phyloP scores from a whole-genome alignment of 2,329 filamentous ascomycete species.

The Shiraia bambusicola region DNA sequence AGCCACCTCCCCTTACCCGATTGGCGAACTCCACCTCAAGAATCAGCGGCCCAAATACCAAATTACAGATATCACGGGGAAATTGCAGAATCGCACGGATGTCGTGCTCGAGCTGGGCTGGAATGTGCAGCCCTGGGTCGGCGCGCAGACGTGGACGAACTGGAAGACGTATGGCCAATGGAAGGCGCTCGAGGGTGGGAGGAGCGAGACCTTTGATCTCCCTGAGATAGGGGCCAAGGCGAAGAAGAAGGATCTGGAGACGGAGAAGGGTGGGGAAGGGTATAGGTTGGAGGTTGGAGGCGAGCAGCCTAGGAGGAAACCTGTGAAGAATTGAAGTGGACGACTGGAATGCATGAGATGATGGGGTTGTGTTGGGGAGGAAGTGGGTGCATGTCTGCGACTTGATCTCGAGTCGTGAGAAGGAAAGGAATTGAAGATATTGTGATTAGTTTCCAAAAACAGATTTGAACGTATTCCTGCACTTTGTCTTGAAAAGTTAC shows the following conservation, averaged over 20 bases:
- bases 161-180: constrained; percentile 57
- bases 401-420: too few relatives aligned
- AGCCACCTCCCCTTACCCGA: constrained; percentile 39
- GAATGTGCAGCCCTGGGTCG: constrained; percentile 98
- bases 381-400: background rate
- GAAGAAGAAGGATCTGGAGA: constrained; percentile 51
- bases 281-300: constrained; percentile 47
- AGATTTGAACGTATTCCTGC: too few relatives aligned
- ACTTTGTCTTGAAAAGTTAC: too few relatives aligned
- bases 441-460: too few relatives aligned
- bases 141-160: constrained; percentile 75
- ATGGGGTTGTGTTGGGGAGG: background rate
- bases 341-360: background rate
- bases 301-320: constrained; percentile 30
- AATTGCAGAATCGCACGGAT: constrained; percentile 71
- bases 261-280: constrained; percentile 52
- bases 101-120: constrained; percentile 83
- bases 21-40: constrained; percentile 73
- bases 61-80: constrained; percentile 84
- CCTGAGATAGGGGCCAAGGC: constrained; percentile 67
- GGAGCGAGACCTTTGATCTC: constrained; percentile 64
- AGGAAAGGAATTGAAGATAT: too few relatives aligned
- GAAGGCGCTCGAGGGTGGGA: constrained; percentile 65
- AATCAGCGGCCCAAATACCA: constrained; percentile 96
- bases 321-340: constrained; percentile 1